Percentiles rank a stretch among this genome's conserved stretches.
phyloP scores from a whole-genome alignment of 2,329 filamentous ascomycete species.

The Chrysoporthe austroafricana region DNA sequence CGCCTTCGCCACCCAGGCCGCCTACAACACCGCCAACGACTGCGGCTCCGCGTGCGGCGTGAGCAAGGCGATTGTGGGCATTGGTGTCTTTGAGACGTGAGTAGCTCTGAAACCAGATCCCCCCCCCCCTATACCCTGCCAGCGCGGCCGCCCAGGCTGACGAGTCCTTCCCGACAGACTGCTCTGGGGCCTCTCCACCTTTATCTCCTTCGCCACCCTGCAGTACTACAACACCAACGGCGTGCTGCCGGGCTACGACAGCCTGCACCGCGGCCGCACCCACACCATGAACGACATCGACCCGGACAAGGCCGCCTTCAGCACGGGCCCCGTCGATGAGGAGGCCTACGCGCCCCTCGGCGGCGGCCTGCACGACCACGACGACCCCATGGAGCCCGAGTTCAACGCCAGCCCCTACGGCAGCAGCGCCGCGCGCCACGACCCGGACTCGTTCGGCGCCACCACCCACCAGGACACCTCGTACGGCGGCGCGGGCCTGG shows the following conservation, averaged over 20 bases:
- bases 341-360: constrained; percentile 61
- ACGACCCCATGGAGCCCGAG: constrained; percentile 42
- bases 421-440: constrained; percentile 33
- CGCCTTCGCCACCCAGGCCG: constrained; percentile 67
- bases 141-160: constrained; percentile 27
- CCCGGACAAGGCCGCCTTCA: constrained; percentile 71
- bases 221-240: constrained; percentile 66
- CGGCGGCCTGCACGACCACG: constrained; percentile 60
- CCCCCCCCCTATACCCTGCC: not conserved
- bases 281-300: constrained; percentile 58
- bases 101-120: constrained; percentile 34
- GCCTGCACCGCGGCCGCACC: constrained; percentile 37
- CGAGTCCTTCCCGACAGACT: constrained; percentile 45
- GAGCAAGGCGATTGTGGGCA: constrained; percentile 65
- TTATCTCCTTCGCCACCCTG: constrained; percentile 63
- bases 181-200: constrained; percentile 56
- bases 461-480: constrained; percentile 28
- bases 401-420: constrained; percentile 31
- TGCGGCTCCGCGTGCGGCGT: constrained; percentile 62
- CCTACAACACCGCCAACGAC: constrained; percentile 60
- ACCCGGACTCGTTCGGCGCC: constrained; percentile 27
- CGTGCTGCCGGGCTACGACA: constrained; percentile 64
- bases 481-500: constrained; percentile 34
- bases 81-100: constrained; percentile 67
- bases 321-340: constrained; percentile 68